Conservation (phyloP, 1,284 basidiomycete species). For the Cryptococcus sp. region DNA sequence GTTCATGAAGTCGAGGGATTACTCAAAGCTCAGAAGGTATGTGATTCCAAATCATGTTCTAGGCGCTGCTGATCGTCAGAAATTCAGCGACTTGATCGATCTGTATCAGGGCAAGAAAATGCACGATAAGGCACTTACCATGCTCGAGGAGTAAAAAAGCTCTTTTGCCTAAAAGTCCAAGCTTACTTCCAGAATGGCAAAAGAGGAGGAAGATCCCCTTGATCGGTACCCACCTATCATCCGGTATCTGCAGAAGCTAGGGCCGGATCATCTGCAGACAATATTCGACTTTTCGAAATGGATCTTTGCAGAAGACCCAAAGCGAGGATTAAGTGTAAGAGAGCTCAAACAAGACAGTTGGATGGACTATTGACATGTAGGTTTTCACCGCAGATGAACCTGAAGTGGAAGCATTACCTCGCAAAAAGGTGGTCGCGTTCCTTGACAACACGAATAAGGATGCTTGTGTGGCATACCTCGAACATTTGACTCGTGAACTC, state of each 20-base stretch:
- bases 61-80: conserved; percentile 53
- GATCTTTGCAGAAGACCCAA: conserved; percentile 71
- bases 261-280: conserved; percentile 69
- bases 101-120: conserved; percentile 92
- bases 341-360: too few species aligned
- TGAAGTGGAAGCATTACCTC: conserved; percentile 76
- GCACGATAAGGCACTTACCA: conserved; percentile 80
- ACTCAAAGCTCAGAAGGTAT: conserved; percentile 71
- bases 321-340: conserved; percentile 69
- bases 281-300: conserved; percentile 76
- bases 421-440: conserved; percentile 66
- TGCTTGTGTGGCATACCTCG: conserved; percentile 77
- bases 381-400: conserved; percentile 84
- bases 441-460: conserved; percentile 65
- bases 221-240: conserved; percentile 82
- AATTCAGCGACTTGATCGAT: conserved; percentile 84
- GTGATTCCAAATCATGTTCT: not conserved
- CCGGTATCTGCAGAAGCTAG: conserved; percentile 84
- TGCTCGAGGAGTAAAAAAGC: conserved; percentile 69
- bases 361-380: conserved; percentile 47
- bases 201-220: conserved; percentile 69
- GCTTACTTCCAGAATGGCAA: conserved; percentile 59
- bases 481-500: conserved; percentile 72
- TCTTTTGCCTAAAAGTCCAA: not conserved
- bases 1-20: conserved; percentile 91